Base-by-base conservation (phyloP, 1,284 basidiomycete genomes). In the Rugosomyces carneus region DNA sequence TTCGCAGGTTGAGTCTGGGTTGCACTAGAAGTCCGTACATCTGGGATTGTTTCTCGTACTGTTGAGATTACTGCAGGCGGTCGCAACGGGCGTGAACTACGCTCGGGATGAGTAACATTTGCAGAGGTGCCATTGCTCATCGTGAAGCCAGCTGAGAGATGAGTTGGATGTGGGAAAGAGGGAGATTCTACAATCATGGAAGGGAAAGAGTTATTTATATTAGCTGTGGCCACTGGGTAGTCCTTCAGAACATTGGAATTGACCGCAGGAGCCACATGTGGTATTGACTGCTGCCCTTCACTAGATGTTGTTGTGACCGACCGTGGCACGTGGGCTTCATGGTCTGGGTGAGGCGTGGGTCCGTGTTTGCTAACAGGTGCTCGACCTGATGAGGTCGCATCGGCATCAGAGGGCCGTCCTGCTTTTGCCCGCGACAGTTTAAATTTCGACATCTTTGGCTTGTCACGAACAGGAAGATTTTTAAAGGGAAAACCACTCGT, bases 51-150 rank as follows among this genome's bases (percentile, higher is more conserved):
- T 54, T 76, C 71, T 21, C 57, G 60, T 1, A 70, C 68, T 13
- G 59, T 58, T 10, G 69, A 57, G 49, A 76, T 62, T 2, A 77
- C 60, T 5, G 59, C 54, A 2, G 74, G 69, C 2, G 71, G 72
- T 24, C 62, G 62, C 19, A 29, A 50, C 44, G 51, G 50, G 15
- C 47, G 49, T n/a, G 46, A 40, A 21, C 15, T 26, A 23, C 19
- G 21, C 40, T 44, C 49, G 29, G 27, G 43, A 24, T 47, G 40
- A 29, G 37, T 53, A 10, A 62, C 23, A 40, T 18, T 10, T 5
- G 20, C 9, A 10, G 44, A n/a, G n/a, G n/a, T n/a, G n/a, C n/a
- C 62, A 46, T 69, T n/a, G 11, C 29, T n/a, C 29, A 10, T 31
- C 13, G 29, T n/a, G n/a, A n/a, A 31, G 29, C 29, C 29, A 8